Evolutionary conservation across 352 stramenopile species (phyloP), one percentile per base, ranked within the genome.

Genomic region (Globisporangium cederbergense): DNA sequence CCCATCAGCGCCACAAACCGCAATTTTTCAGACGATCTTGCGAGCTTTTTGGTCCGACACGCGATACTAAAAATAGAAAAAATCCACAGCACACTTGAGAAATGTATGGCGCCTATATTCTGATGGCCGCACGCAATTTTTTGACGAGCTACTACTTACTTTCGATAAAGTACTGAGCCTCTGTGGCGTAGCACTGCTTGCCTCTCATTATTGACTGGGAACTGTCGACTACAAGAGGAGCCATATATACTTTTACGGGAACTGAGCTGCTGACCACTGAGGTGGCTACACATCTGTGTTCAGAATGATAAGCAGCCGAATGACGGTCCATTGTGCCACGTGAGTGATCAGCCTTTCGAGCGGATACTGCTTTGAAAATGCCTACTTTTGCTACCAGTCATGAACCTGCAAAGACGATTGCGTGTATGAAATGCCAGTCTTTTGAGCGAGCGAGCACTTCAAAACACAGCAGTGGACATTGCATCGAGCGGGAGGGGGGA

Each of bases 11-110:
- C 50, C 50, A 56, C 28, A 56, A 40, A 25, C 28, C 13, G 10
- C 28, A 57, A 57, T 57, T 57, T 57, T 57, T 57, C 51, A 28
- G 28, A 13, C 51, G 51, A 57, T 57, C 51, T n/a, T 57, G 8
- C n/a, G 14, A 4, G 6, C 4, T 10, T 50, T 51, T 51, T 51
- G 51, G 51, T 57, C 51, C 51, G 51, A 57, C 51, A 43, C n/a
- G 30, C 34, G 13, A 57, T 51, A 22, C 28, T 56, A 38, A 57
- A 57, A 57, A 57, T 57, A 57, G 51, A 57, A 57, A 56, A 57
- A 57, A 57, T 43, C 30, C 51, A 42, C 9, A 11, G 2, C 4
- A 18, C 16, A 57, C 51, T 57, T 57, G 30, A 34, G 34, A 38
- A 57, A 57, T 57, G 51, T 57, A 57, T 57, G 51, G 51, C 32